Percentiles rank a stretch among this genome's conserved stretches.
phyloP scores from a whole-genome alignment of 2,329 filamentous ascomycete genomes.

The Venturia asperata region DNA sequence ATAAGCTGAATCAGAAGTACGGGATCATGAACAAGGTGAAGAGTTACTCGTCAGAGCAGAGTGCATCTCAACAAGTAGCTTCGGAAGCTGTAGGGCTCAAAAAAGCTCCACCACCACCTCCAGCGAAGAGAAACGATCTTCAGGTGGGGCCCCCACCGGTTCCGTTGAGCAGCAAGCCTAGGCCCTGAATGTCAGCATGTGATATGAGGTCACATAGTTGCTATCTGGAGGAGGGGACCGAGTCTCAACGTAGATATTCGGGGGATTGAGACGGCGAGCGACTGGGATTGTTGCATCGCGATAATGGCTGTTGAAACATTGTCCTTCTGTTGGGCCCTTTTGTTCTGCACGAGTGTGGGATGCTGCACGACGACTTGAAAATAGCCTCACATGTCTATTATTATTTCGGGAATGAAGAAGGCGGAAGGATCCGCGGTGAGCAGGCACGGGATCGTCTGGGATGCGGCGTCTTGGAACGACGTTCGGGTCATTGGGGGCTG shows the following conservation, averaged over 20 bases:
- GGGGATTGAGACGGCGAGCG: background rate
- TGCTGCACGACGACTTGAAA: background rate
- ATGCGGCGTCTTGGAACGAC: background rate
- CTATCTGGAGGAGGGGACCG: background rate
- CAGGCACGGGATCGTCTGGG: background rate
- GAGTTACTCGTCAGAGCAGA: constrained; percentile 32
- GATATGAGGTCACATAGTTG: background rate
- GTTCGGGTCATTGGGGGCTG: background rate
- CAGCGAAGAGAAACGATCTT: constrained; percentile 48
- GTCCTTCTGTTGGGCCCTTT: background rate
- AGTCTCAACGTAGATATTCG: background rate
- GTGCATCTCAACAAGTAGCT: constrained; percentile 27
- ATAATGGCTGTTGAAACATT: background rate
- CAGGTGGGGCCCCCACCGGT: constrained; percentile 48
- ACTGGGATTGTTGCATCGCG: background rate
- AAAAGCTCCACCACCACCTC: constrained; percentile 49
- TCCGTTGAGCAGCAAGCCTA: constrained; percentile 52
- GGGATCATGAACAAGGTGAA: constrained; percentile 40
- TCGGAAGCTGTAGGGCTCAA: constrained; percentile 19
- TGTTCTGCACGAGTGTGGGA: background rate
- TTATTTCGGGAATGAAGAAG: background rate
- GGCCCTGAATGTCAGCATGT: constrained; percentile 20
- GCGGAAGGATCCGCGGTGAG: background rate
- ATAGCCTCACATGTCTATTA: constrained; percentile 5
- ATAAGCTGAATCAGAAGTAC: constrained; percentile 55